Evolutionary conservation across 495 filamentous ascomycete genomes (phyloP).

Genomic region (Echria macrotheca): DNA sequence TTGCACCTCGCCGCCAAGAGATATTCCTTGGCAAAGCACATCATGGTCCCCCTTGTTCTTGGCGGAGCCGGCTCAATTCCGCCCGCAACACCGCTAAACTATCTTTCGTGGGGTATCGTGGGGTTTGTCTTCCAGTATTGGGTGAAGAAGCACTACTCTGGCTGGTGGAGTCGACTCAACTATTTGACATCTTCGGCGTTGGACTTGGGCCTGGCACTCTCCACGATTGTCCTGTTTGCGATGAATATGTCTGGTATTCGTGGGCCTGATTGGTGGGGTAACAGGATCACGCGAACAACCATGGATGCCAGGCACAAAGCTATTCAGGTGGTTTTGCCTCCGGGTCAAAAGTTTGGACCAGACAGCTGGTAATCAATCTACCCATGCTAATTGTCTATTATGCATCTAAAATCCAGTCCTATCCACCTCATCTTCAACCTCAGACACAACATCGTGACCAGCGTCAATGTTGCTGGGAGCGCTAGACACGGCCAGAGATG

Average conservation of each 20-base stretch:
- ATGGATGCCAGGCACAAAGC: conserved; percentile 48
- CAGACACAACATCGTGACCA: no score
- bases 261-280: conserved; percentile 51
- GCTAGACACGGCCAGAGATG: neutral
- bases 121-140: conserved; percentile 60
- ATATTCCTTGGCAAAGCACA: conserved; percentile 46
- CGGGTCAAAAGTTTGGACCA: conserved; percentile 58
- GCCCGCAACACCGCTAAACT: conserved; percentile 62
- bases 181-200: conserved; percentile 58
- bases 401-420: no score
- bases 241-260: conserved; percentile 42
- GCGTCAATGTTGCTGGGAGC: neutral
- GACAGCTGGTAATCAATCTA: no score
- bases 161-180: conserved; percentile 63
- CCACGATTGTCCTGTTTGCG: conserved; percentile 56
- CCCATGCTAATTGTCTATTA: no score
- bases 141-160: conserved; percentile 50
- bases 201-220: conserved; percentile 56
- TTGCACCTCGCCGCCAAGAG: conserved; percentile 53
- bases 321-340: conserved; percentile 39
- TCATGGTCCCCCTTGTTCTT: conserved; percentile 63
- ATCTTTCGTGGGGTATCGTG: conserved; percentile 61
- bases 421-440: no score
- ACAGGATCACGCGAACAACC: conserved; percentile 39
- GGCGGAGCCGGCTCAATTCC: conserved; percentile 59